Evolutionary conservation across 2,329 filamentous ascomycete species (phyloP).

Genomic region (Coniochaeta prunicola): DNA sequence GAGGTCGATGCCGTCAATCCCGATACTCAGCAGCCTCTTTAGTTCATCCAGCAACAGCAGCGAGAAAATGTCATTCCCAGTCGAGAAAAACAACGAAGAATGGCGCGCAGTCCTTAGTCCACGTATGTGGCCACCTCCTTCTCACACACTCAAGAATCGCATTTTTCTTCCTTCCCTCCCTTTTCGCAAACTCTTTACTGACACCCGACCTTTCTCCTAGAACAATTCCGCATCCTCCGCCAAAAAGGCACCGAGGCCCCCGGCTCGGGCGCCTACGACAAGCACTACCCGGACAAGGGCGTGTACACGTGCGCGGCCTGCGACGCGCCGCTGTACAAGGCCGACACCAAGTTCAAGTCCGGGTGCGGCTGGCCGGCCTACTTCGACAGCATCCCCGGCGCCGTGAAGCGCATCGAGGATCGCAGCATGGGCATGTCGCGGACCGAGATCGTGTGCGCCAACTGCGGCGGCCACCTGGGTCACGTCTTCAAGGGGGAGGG

Average conservation of each 20-base stretch:
- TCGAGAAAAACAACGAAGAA: slow-evolving; percentile 72
- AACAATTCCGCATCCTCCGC: slow-evolving; percentile 91
- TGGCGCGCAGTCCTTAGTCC: slow-evolving; percentile 79
- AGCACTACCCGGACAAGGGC: slow-evolving; percentile 69
- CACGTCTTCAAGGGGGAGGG: slow-evolving; percentile 91
- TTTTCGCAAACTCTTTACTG: too few species aligned
- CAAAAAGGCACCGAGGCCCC: slow-evolving; percentile 86
- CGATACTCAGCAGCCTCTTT: slow-evolving; percentile 73
- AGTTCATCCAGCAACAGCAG: slow-evolving; percentile 32
- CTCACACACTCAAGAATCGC: neutral
- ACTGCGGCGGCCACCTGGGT: slow-evolving; percentile 87
- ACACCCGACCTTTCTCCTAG: slow-evolving; percentile 35
- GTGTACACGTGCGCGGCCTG: slow-evolving; percentile 87
- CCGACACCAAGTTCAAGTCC: slow-evolving; percentile 90
- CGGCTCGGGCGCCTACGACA: slow-evolving; percentile 76
- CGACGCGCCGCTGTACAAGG: slow-evolving; percentile 82
- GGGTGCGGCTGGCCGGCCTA: slow-evolving; percentile 98
- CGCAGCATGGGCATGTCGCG: slow-evolving; percentile 70
- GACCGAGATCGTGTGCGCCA: slow-evolving; percentile 89
- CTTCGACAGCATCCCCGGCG: slow-evolving; percentile 89
- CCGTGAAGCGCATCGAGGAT: slow-evolving; percentile 78
- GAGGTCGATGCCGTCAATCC: slow-evolving; percentile 67
- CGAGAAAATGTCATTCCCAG: slow-evolving; percentile 65
- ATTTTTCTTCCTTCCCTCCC: too few species aligned
- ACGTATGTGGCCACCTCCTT: slow-evolving; percentile 23